Conservation (phyloP, 768 basidiomycete genomes). For the Holtermannia corniformis region DNA sequence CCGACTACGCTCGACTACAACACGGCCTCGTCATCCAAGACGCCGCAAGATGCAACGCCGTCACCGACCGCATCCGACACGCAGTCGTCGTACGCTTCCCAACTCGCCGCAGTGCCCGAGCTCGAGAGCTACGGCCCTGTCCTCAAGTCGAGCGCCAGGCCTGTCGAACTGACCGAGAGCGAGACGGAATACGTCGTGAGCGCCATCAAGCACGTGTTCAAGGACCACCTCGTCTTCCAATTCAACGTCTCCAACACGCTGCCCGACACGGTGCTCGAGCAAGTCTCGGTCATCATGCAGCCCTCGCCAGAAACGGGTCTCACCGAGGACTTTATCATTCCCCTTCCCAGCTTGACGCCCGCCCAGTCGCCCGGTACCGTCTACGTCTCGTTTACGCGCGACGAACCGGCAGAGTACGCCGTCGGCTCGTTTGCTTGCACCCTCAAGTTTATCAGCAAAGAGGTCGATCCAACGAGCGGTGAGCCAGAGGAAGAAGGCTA, state of each 20-base stretch:
- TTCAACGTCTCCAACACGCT: constrained; percentile 97
- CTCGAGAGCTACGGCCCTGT: constrained; percentile 75
- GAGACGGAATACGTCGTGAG: constrained; percentile 98
- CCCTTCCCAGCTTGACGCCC: constrained; percentile 59
- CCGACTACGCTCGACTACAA: constrained; percentile 82
- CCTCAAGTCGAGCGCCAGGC: constrained; percentile 71
- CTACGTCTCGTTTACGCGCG: constrained; percentile 89
- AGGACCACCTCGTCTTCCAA: constrained; percentile 95
- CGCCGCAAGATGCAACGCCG: constrained; percentile 54
- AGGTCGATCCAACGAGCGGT: constrained; percentile 88
- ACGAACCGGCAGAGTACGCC: constrained; percentile 63
- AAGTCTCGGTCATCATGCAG: constrained; percentile 88
- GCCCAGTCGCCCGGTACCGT: constrained; percentile 70
- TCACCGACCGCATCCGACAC: constrained; percentile 71
- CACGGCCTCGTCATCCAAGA: constrained; percentile 50
- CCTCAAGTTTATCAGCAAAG: constrained; percentile 93
- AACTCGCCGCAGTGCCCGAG: constrained; percentile 78
- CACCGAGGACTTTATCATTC: constrained; percentile 91
- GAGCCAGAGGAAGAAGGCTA: constrained; percentile 98
- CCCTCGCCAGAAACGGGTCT: constrained; percentile 63
- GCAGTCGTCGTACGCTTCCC: constrained; percentile 75
- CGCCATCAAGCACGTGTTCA: constrained; percentile 93
- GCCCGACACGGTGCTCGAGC: constrained; percentile 86
- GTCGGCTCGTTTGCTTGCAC: constrained; percentile 78
- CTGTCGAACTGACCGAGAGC: constrained; percentile 78